These are phyloP conservation scores for Leccinum uliginosum DNA, from an alignment of 768 basidiomycete species.

Conservation along the genomic window DNA sequence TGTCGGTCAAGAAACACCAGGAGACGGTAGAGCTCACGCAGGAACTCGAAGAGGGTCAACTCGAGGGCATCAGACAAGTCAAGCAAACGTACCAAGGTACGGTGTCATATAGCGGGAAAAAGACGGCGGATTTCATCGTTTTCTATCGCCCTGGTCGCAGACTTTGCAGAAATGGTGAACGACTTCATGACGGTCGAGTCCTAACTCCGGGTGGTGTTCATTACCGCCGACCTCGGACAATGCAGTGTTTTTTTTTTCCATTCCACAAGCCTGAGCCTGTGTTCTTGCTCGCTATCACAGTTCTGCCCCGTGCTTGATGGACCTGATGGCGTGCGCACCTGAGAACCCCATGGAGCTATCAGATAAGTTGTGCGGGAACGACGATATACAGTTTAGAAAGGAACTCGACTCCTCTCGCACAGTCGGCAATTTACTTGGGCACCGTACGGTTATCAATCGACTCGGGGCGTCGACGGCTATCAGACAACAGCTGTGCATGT, in stretches of 20 bases:
- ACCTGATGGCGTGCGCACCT: background rate
- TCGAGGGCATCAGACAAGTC: constrained; percentile 19
- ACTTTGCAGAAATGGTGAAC: constrained; percentile 17
- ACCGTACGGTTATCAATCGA: background rate
- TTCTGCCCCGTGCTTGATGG: background rate
- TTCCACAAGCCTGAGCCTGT: background rate
- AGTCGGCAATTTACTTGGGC: background rate
- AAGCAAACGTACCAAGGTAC: constrained; percentile 21
- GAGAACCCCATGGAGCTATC: background rate
- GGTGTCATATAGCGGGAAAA: background rate
- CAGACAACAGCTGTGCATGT: background rate
- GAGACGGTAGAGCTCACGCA: constrained; percentile 17
- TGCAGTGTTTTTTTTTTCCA: background rate
- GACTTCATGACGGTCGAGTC: constrained; percentile 19
- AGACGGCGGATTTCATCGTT: background rate
- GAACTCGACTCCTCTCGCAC: background rate
- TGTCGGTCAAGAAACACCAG: constrained; percentile 29
- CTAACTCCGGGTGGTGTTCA: background rate
- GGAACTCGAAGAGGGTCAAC: constrained; percentile 23
- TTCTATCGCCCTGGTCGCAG: constrained; percentile 1
- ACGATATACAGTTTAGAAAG: background rate
- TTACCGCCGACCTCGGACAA: background rate
- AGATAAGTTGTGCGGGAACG: background rate
- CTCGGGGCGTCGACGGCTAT: background rate
- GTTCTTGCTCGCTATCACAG: background rate